Evolutionary conservation across 768 basidiomycete genomes (phyloP).

Genomic region (Sutorius australiensis): DNA sequence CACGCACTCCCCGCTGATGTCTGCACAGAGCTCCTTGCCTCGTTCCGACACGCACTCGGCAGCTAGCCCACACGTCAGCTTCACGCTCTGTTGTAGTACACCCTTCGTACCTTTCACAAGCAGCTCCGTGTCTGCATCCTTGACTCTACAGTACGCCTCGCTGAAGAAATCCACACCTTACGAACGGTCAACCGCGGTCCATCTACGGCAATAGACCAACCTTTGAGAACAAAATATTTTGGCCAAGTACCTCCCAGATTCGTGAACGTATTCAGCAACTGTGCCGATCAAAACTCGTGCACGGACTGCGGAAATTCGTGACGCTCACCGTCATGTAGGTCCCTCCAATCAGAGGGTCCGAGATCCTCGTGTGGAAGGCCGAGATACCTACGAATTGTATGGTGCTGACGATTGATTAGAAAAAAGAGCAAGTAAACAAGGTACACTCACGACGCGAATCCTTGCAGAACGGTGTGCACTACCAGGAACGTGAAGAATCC

Average conservation of each 20-base stretch:
- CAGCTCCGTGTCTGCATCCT: conserved; percentile 50
- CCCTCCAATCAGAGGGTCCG: conserved; percentile 95
- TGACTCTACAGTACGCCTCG: conserved; percentile 76
- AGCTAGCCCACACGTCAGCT: conserved; percentile 40
- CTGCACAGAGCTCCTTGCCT: conserved; percentile 75
- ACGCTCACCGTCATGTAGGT: conserved; percentile 94
- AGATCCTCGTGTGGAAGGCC: conserved; percentile 96
- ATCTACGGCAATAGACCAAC: conserved; percentile 29
- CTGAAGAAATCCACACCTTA: conserved; percentile 85
- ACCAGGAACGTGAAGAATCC: conserved; percentile 82
- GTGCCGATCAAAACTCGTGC: conserved; percentile 7
- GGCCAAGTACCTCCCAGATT: conserved; percentile 99
- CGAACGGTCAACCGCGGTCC: conserved; percentile 8
- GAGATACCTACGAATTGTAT: conserved; percentile 99
- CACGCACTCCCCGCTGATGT: conserved; percentile 74
- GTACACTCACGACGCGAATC: conserved; percentile 73
- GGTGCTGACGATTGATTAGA: conserved; percentile 50
- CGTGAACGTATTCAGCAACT: conserved; percentile 93
- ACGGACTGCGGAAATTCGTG: background rate
- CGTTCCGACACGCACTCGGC: conserved; percentile 90
- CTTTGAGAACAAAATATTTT: conserved; percentile 92
- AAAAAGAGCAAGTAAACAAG: background rate
- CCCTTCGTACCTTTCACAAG: conserved; percentile 48
- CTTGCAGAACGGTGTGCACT: conserved; percentile 74
- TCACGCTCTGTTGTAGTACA: background rate